phyloP scores from a whole-genome alignment of 2,329 filamentous ascomycete species.

The Leptographium wingfieldii region DNA sequence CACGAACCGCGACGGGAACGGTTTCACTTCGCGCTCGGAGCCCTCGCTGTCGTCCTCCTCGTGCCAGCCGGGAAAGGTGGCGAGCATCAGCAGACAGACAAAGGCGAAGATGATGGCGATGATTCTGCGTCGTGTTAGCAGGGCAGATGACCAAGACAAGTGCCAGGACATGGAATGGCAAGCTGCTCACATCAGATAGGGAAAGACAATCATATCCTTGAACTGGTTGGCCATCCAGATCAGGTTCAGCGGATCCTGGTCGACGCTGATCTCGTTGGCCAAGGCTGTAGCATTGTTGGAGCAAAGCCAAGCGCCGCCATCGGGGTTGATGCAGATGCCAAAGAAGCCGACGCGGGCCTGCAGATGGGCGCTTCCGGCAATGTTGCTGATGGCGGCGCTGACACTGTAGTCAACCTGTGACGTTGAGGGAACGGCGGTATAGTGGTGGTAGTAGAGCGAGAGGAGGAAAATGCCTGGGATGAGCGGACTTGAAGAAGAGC shows the following conservation, averaged over 20 bases:
- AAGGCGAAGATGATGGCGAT: slow-evolving; percentile 97
- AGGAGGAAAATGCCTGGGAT: slow-evolving; percentile 96
- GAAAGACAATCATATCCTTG: slow-evolving; percentile 97
- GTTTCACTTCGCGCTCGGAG: slow-evolving; percentile 81
- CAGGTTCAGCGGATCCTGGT: slow-evolving; percentile 91
- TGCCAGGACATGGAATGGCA: background rate
- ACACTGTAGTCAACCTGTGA: slow-evolving; percentile 86
- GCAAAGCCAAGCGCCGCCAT: slow-evolving; percentile 85
- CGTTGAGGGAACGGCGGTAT: slow-evolving; percentile 68
- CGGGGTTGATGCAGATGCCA: slow-evolving; percentile 88
- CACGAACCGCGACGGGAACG: slow-evolving; percentile 83
- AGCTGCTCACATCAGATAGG: slow-evolving; percentile 71
- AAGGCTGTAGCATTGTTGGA: slow-evolving; percentile 93
- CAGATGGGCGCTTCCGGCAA: slow-evolving; percentile 71
- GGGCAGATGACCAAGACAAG: background rate
- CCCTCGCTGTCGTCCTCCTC: slow-evolving; percentile 73
- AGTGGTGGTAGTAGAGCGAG: slow-evolving; percentile 89
- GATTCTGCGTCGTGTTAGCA: slow-evolving; percentile 45
- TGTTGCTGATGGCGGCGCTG: slow-evolving; percentile 74
- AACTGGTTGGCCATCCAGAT: slow-evolving; percentile 96
- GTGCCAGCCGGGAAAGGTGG: slow-evolving; percentile 96
- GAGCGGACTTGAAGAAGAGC: slow-evolving; percentile 87
- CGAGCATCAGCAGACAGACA: slow-evolving; percentile 85
- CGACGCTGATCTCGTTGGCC: slow-evolving; percentile 75
- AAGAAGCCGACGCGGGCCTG: slow-evolving; percentile 96